A percentile compares a stretch with the other conserved stretches of the same genome.
These are phyloP conservation scores for Mortierella hygrophila DNA, from an alignment of 192 early-diverging fungal species.

Conservation along the genomic window DNA sequence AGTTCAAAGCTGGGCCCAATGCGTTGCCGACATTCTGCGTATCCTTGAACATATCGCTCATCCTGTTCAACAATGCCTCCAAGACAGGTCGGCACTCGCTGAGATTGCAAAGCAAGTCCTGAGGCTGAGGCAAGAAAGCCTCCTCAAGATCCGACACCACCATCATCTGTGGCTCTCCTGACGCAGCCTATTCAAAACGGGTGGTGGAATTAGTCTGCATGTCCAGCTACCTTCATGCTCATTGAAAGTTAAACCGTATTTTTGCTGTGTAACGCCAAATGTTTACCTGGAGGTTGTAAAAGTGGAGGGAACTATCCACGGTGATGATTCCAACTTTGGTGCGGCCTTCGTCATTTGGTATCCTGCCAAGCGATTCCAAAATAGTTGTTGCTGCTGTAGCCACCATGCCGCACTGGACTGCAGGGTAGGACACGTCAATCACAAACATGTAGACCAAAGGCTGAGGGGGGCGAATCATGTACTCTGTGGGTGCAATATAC, in stretches of 20 bases:
- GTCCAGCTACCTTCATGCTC: background rate
- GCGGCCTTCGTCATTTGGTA: conserved; percentile 91
- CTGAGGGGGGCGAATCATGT: conserved; percentile 99
- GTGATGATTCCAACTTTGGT: conserved; percentile 93
- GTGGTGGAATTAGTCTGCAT: background rate
- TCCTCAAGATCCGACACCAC: conserved; percentile 94
- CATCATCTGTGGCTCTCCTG: conserved; percentile 93
- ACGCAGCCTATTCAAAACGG: conserved; percentile 38
- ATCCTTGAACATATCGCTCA: conserved; percentile 88
- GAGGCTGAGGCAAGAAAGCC: conserved; percentile 88
- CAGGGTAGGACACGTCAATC: conserved; percentile 93
- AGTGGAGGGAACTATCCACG: conserved; percentile 90
- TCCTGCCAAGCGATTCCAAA: conserved; percentile 81
- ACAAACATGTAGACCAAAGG: conserved; percentile 94
- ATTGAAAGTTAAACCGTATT: too few species aligned
- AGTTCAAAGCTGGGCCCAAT: conserved; percentile 85
- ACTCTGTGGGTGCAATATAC: conserved; percentile 96
- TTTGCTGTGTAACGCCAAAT: background rate
- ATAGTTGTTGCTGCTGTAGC: conserved; percentile 86
- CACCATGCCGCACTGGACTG: conserved; percentile 84
- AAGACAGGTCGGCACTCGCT: conserved; percentile 83
- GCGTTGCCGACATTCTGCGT: conserved; percentile 85
- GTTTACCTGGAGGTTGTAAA: conserved; percentile 85
- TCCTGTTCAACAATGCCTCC: conserved; percentile 76
- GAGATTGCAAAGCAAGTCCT: conserved; percentile 91